Base-by-base conservation (phyloP, 345 rosid species). In the Populus euphratica region DNA sequence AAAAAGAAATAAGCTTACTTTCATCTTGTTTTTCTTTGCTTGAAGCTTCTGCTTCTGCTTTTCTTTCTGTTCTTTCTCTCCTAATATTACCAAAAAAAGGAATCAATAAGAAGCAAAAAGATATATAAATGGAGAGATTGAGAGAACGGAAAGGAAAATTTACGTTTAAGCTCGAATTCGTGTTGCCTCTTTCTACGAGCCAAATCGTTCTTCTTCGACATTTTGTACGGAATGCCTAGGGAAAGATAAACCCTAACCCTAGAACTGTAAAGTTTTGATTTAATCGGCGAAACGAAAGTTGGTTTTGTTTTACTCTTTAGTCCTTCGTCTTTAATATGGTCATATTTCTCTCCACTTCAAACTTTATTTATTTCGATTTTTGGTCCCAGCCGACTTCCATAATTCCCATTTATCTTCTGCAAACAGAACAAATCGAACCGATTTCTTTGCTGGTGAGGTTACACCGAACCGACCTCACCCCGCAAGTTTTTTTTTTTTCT, bases 161-260 rank as follows among this genome's bases (percentile, higher is more conserved):
- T 88, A 94, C 97, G 90, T 83, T 80, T 89, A 35, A 94, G 93
- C 44, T 96, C 96, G 85, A 90, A 94, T 18, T 91, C 97, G 82
- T 96, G 88, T 77, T 89, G 99, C 74, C 81, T 88, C 89, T 89
- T 96, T 78, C 99, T 86, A 11, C 87, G 88, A 56, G 89, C 86
- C 81, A 96, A 86, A 81, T 86, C 83, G 86, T 96, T 96, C 92
- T 96, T 96, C 97, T 94, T 96, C 89, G 99, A 96, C 99, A 96
- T 85, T 77, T 81, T 29, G 64, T n/a, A 31, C 16, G 41, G 39
- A 50, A 27, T 14, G 2, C 68, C 73, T 27, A 69, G 16, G n/a
- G 21, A 31, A 44, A 5, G 44, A 8, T 36, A 70, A 70, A 74
- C 82, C 75, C 78, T 74, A 80, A 76, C 75, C 78, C 78, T 69